Percentiles rank a stretch among this genome's conserved stretches.
These are phyloP conservation scores for Suillus luteus DNA, from an alignment of 768 basidiomycete species.

Conservation along the genomic window DNA sequence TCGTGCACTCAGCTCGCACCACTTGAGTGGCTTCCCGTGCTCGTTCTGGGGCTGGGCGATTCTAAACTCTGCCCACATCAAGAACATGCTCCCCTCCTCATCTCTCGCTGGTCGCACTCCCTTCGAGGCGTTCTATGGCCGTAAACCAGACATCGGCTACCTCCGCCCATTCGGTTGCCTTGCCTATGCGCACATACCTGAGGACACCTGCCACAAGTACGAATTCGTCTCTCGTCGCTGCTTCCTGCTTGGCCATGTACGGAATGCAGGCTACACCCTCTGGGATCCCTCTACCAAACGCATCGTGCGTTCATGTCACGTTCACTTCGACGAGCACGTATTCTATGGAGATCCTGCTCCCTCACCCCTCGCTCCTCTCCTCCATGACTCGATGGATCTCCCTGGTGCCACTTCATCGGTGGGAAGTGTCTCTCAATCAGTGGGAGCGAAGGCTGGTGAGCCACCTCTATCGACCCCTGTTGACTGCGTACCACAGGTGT, in stretches of 20 bases:
- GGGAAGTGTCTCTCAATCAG: neutral
- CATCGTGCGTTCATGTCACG: neutral
- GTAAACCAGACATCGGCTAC: conserved; percentile 26
- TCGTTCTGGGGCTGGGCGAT: conserved; percentile 26
- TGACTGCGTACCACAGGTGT: neutral
- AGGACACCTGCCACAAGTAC: neutral
- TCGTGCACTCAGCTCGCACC: conserved; percentile 25
- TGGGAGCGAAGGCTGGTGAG: too few species aligned
- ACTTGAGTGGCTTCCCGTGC: conserved; percentile 20
- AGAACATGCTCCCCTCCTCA: conserved; percentile 9
- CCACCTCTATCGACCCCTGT: neutral
- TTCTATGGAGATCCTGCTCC: neutral
- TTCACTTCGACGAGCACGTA: neutral
- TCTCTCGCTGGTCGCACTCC: conserved; percentile 22
- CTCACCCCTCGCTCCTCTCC: neutral
- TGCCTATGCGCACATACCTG: neutral
- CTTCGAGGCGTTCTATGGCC: conserved; percentile 24
- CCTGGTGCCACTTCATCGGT: neutral
- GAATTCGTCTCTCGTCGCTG: neutral
- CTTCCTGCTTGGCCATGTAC: neutral
- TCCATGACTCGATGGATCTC: too few species aligned
- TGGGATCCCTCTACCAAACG: neutral
- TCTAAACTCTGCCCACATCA: conserved; percentile 12
- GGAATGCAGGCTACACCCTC: neutral
- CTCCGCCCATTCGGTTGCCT: conserved; percentile 25